Conservation (phyloP, 2,329 filamentous ascomycete genomes). For the Fusarium continuum region DNA sequence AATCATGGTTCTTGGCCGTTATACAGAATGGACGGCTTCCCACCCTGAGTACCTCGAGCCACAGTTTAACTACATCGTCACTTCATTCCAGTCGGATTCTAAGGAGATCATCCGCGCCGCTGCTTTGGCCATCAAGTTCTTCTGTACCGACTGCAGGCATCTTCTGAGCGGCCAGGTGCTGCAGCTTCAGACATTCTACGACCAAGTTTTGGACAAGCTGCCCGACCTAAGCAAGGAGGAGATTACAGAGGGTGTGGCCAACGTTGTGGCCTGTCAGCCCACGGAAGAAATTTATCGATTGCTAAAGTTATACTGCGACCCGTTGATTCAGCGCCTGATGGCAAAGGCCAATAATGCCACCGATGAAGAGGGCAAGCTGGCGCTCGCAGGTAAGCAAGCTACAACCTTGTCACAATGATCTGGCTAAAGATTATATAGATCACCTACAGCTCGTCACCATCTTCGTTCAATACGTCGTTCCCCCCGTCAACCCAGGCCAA, state of each 20-base stretch:
- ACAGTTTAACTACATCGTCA: slow-evolving; percentile 95
- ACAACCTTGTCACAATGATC: background rate
- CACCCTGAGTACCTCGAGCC: slow-evolving; percentile 92
- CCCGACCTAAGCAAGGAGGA: slow-evolving; percentile 91
- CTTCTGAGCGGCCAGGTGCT: slow-evolving; percentile 83
- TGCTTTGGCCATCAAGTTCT: slow-evolving; percentile 94
- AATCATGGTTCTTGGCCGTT: slow-evolving; percentile 95
- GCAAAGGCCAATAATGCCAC: slow-evolving; percentile 84
- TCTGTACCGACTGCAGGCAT: slow-evolving; percentile 93
- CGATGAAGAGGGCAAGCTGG: slow-evolving; percentile 83
- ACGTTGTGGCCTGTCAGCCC: slow-evolving; percentile 88
- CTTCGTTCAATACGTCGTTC: slow-evolving; percentile 81
- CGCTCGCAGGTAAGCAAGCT: slow-evolving; percentile 75
- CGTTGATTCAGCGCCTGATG: slow-evolving; percentile 86
- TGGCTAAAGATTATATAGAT: slow-evolving; percentile 61
- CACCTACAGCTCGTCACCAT: slow-evolving; percentile 91
- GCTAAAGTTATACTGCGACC: slow-evolving; percentile 92
- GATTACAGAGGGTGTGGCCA: slow-evolving; percentile 93
- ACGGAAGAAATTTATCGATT: slow-evolving; percentile 81
- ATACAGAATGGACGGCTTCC: slow-evolving; percentile 96
- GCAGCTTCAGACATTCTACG: slow-evolving; percentile 91
- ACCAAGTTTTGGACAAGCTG: slow-evolving; percentile 85
- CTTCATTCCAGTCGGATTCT: slow-evolving; percentile 87
- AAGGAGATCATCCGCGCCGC: slow-evolving; percentile 92
- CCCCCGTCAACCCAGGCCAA: slow-evolving; percentile 74